Evolutionary conservation across 2,329 filamentous ascomycete genomes (phyloP).

Genomic region (Clarireedia sp.): DNA sequence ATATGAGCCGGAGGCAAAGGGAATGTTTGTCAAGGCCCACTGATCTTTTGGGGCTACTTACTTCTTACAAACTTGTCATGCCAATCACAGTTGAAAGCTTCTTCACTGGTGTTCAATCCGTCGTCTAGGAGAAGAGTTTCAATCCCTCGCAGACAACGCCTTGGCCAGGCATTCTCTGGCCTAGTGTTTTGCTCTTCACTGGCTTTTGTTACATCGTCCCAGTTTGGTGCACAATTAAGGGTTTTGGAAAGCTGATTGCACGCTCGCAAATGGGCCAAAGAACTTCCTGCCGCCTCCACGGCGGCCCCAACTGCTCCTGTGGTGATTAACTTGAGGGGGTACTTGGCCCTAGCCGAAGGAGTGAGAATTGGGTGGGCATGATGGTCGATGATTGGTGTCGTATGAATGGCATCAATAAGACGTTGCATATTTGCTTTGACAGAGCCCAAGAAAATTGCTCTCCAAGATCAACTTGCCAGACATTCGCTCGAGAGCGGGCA

Average conservation of each 20-base stretch:
- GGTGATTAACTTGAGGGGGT: slow-evolving; percentile 51
- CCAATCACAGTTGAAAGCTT: slow-evolving; percentile 53
- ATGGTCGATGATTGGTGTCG: slow-evolving; percentile 62
- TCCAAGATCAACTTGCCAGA: not conserved
- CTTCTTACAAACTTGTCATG: slow-evolving; percentile 58
- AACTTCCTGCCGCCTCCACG: slow-evolving; percentile 50
- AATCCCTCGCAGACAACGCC: slow-evolving; percentile 61
- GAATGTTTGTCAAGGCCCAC: not conserved
- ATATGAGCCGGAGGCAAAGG: not conserved
- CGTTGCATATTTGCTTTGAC: not conserved
- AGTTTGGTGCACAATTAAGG: slow-evolving; percentile 57
- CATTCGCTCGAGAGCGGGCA: not conserved
- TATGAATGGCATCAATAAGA: slow-evolving; percentile 35
- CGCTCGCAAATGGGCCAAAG: slow-evolving; percentile 63
- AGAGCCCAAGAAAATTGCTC: not conserved
- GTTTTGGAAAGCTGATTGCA: slow-evolving; percentile 58
- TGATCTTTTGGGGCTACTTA: not conserved
- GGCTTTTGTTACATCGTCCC: slow-evolving; percentile 40
- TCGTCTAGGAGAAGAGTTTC: slow-evolving; percentile 74
- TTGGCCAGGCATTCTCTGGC: slow-evolving; percentile 46
- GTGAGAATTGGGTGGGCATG: slow-evolving; percentile 64
- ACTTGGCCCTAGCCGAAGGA: slow-evolving; percentile 37
- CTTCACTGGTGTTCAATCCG: slow-evolving; percentile 49
- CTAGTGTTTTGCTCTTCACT: slow-evolving; percentile 20
- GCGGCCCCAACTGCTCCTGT: slow-evolving; percentile 67